Conservation (phyloP, 495 filamentous ascomycete species). For the Penicillium bialowiezense region DNA sequence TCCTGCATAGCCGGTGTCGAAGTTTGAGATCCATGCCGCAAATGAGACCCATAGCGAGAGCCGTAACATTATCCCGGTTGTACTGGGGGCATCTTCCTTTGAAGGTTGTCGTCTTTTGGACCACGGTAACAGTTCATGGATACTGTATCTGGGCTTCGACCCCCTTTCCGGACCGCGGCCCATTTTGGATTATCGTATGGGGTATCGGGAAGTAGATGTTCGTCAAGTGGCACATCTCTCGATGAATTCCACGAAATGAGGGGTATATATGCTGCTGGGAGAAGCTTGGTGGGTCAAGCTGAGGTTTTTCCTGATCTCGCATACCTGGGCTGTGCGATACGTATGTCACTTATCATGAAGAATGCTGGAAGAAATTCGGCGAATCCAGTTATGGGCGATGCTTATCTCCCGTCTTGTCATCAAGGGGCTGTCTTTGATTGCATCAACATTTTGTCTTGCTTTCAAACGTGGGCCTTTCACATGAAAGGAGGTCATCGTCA, state of each 20-base stretch:
- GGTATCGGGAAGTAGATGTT: not conserved
- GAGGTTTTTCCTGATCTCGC: no score
- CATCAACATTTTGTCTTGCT: no score
- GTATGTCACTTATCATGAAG: not conserved
- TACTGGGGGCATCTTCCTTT: not conserved
- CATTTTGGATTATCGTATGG: not conserved
- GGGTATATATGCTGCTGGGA: not conserved
- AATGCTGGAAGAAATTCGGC: not conserved
- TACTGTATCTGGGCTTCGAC: not conserved
- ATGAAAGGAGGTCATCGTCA: no score
- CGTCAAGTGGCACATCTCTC: not conserved
- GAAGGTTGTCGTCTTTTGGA: not conserved
- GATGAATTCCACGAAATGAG: not conserved
- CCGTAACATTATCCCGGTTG: slow-evolving; percentile 21
- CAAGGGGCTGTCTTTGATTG: no score
- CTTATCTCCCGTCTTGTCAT: no score
- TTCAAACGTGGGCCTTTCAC: no score
- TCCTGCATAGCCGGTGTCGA: slow-evolving; percentile 26
- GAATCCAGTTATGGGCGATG: not conserved
- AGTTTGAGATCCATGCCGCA: slow-evolving; percentile 26
- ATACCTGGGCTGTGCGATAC: not conserved
- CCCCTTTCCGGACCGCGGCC: not conserved
- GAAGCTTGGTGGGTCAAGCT: no score
- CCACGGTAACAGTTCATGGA: no score
- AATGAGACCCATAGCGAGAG: slow-evolving; percentile 24